Conservation (phyloP, 192 early-diverging fungal genomes). For the Pilobolus umbonatus region DNA sequence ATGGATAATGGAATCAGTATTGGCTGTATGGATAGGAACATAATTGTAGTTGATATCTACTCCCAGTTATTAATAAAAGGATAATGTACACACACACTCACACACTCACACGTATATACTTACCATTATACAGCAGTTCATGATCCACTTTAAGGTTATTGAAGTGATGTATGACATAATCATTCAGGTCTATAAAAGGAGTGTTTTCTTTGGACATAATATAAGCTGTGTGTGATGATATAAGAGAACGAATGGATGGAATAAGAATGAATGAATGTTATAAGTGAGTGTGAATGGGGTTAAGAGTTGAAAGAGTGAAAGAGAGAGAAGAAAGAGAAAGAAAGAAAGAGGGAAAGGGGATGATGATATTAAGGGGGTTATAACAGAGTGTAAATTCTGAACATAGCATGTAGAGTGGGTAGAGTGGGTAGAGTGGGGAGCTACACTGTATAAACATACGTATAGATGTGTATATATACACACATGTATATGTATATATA, state of each 20-base stretch:
- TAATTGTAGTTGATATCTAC: too few relatives aligned
- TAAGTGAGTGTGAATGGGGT: neutral
- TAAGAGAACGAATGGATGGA: constrained; percentile 1
- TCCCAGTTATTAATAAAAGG: constrained; percentile 1
- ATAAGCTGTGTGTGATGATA: neutral
- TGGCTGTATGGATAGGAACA: too few relatives aligned
- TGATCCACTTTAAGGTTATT: neutral
- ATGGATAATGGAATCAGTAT: too few relatives aligned
- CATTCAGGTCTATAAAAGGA: neutral
- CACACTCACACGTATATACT: neutral
- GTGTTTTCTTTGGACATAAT: neutral
- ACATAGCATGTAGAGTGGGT: too few relatives aligned
- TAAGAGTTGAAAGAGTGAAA: neutral
- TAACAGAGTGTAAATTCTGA: too few relatives aligned
- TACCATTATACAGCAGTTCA: constrained; percentile 5
- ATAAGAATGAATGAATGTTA: constrained; percentile 11
- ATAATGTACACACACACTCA: neutral
- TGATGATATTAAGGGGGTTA: too few relatives aligned
- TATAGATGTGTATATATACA: too few relatives aligned
- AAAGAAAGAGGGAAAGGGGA: neutral
- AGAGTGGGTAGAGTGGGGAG: too few relatives aligned
- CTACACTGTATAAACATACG: neutral
- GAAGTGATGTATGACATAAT: neutral
- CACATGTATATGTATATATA: too few relatives aligned
- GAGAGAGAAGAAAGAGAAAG: neutral